Evolutionary conservation across 2,329 filamentous ascomycete genomes (phyloP).

Genomic region (Colletotrichum lini): DNA sequence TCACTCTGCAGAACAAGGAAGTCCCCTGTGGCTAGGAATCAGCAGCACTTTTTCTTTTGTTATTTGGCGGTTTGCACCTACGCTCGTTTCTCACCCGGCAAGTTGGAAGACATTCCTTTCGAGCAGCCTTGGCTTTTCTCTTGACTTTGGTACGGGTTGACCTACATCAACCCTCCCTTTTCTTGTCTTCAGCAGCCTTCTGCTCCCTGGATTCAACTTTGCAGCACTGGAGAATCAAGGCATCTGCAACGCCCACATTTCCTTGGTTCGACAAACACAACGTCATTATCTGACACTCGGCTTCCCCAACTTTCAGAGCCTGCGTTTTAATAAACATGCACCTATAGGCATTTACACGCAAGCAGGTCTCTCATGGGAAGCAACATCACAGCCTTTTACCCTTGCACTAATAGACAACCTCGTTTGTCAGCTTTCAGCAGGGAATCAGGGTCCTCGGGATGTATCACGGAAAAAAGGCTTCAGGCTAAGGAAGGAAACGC

Average conservation of each 20-base stretch:
- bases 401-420: constrained; percentile 30
- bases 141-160: not conserved
- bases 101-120: not conserved
- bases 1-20: too few relatives aligned
- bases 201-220: not conserved
- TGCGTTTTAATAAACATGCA: not conserved
- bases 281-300: not conserved
- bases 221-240: not conserved
- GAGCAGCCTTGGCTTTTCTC: not conserved
- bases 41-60: not conserved
- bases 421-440: constrained; percentile 13
- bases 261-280: not conserved
- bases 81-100: not conserved
- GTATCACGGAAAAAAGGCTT: too few relatives aligned
- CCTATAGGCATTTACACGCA: not conserved
- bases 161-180: not conserved
- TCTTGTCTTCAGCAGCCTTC: not conserved
- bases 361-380: not conserved
- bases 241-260: too few relatives aligned
- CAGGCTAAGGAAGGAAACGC: not conserved
- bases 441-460: not conserved
- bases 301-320: not conserved
- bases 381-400: not conserved
- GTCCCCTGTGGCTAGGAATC: not conserved
- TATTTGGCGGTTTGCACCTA: not conserved